Base-by-base conservation (phyloP, 257 asterid genomes). In the Nicotiana sylvestris region DNA sequence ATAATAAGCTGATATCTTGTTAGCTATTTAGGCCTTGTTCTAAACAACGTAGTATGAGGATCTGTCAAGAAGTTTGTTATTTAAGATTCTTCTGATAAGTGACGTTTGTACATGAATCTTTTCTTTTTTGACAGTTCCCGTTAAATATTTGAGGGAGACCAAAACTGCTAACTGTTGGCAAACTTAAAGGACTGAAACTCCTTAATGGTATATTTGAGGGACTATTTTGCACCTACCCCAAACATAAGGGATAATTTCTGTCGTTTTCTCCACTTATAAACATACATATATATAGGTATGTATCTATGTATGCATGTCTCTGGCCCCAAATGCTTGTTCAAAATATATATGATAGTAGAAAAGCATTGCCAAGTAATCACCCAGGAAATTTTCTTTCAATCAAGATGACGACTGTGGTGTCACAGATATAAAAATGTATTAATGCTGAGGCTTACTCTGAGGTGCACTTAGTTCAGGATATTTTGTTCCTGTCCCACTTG, bases 261-360 rank as follows among this genome's bases (percentile, higher is more conserved):
- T 43, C 12, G 51, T 43, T 9, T 43, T 43, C 51, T 43, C 51
- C 12, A 43, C 51, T 9, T 9, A 43, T 2, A 43, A 9, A 43
- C n/a, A 15, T 5, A 2, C 49, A 60, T 2, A 21, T 2, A 51
- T 4, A 17, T 6, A 18, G 2, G 3, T 2, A 17, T 57, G 1
- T 8, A 2, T 60, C 0, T 9, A 8, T 21, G 2, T 21, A 9
- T 60, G 57, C 5, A 18, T 43, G 58, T 70, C 21, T 70, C 35
- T 70, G 5, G 33, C n/a, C 78, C 56, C n/a, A 70, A 72, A 72
- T 72, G 61, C 13, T 72, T 46, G 39, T 72, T 25, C 79, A 72
- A 21, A 72, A 72, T 72, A 72, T 46, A 39, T 46, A 39, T 25
- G 46, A 61, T 46, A 12, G 61, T 72, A 25, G 61, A 46, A 72